phyloP scores from a whole-genome alignment of 2,329 filamentous ascomycete species.

The Dothistroma pini region DNA sequence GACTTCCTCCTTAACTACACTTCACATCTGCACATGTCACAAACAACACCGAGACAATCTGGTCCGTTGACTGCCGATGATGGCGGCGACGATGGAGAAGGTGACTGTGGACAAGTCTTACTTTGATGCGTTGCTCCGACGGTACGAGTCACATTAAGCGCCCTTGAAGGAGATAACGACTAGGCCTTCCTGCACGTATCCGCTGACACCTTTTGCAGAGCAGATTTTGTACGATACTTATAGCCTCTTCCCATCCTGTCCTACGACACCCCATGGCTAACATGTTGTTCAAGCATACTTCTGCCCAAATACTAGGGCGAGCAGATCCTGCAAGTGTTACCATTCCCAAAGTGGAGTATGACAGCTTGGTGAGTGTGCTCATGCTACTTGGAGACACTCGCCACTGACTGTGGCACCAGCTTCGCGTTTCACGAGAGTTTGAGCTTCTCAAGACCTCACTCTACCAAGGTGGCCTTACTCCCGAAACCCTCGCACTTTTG shows the following conservation, averaged over 20 bases:
- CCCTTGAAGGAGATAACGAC: background rate
- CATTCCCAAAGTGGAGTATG: slow-evolving; percentile 60
- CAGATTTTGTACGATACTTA: slow-evolving; percentile 28
- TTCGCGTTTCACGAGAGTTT: slow-evolving; percentile 50
- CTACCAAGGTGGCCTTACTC: slow-evolving; percentile 49
- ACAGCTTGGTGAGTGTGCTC: slow-evolving; percentile 49
- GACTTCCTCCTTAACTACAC: background rate
- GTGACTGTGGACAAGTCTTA: slow-evolving; percentile 60
- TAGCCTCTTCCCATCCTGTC: background rate
- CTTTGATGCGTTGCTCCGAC: slow-evolving; percentile 59
- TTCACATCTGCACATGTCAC: background rate
- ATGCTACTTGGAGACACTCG: background rate
- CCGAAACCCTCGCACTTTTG: slow-evolving; percentile 49
- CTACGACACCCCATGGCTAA: slow-evolving; percentile 12
- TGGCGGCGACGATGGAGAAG: slow-evolving; percentile 19
- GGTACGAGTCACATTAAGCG: slow-evolving; percentile 47
- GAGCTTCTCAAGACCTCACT: slow-evolving; percentile 49
- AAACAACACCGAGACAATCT: background rate
- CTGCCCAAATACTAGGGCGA: slow-evolving; percentile 19
- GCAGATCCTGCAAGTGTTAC: slow-evolving; percentile 41
- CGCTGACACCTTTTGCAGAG: slow-evolving; percentile 25
- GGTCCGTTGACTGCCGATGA: slow-evolving; percentile 1
- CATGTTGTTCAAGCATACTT: slow-evolving; percentile 25
- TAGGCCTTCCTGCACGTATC: slow-evolving; percentile 12
- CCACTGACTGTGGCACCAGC: slow-evolving; percentile 26